Percentiles rank a stretch among this genome's conserved stretches.
phyloP scores from a whole-genome alignment of 2,329 filamentous ascomycete species.

The Didymella keratinophila region DNA sequence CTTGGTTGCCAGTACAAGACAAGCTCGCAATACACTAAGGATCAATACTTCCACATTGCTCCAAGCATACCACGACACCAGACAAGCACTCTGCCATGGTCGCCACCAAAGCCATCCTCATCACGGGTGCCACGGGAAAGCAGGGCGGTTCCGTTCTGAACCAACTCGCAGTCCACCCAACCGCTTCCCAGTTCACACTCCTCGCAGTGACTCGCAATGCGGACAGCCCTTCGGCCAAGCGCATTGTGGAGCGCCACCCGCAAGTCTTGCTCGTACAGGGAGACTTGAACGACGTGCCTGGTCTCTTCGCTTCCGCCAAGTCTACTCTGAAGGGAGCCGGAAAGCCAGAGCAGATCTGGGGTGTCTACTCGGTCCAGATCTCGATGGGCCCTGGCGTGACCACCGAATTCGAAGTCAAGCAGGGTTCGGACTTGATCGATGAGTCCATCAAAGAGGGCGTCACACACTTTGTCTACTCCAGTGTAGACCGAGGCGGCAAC shows the following conservation, averaged over 20 bases:
- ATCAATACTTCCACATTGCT: not conserved
- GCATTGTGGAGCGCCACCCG: conserved; percentile 55
- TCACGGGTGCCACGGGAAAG: conserved; percentile 58
- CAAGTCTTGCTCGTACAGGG: conserved; percentile 66
- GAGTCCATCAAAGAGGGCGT: conserved; percentile 64
- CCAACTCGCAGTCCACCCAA: conserved; percentile 50
- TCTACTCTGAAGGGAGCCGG: conserved; percentile 46
- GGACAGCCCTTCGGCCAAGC: conserved; percentile 60
- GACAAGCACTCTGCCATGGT: conserved; percentile 32
- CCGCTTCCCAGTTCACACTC: conserved; percentile 56
- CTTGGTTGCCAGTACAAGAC: not conserved
- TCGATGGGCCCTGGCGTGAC: conserved; percentile 54
- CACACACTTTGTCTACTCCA: conserved; percentile 69
- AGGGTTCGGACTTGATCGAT: conserved; percentile 67
- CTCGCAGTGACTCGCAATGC: conserved; percentile 68
- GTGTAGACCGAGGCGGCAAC: conserved; percentile 69
- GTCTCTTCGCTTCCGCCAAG: conserved; percentile 59
- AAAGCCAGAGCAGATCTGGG: conserved; percentile 57
- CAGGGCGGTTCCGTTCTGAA: conserved; percentile 57
- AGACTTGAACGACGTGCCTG: conserved; percentile 60
- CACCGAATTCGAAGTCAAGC: conserved; percentile 57
- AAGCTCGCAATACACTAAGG: conserved; percentile 5
- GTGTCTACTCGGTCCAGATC: conserved; percentile 69
- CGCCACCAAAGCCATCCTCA: conserved; percentile 52
- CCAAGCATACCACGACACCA: not conserved